These are phyloP conservation scores for Komagataea norvegica DNA, from an alignment of 1,139 yeast species.

Conservation along the genomic window DNA sequence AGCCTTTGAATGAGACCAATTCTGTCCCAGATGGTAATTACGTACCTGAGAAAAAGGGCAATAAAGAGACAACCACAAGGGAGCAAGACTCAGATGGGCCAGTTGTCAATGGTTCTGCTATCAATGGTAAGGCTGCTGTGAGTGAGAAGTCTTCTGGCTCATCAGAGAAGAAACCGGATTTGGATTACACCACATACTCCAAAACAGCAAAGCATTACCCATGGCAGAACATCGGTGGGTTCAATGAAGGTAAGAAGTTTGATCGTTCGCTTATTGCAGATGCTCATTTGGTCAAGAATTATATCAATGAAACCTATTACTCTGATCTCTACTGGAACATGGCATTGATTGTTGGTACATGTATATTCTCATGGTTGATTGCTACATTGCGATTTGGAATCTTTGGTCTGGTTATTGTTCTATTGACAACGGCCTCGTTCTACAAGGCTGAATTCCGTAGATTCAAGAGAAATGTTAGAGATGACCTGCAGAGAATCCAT, in stretches of 20 bases:
- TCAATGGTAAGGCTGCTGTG: not conserved
- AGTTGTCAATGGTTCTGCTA: not conserved
- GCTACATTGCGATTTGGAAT: conserved; percentile 56
- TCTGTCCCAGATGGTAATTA: not conserved
- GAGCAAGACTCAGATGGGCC: too few relatives aligned
- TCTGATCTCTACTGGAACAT: conserved; percentile 74
- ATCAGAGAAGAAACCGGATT: not conserved
- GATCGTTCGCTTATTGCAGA: conserved; percentile 24
- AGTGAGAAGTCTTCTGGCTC: too few relatives aligned
- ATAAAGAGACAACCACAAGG: not conserved
- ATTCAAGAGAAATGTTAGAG: conserved; percentile 65
- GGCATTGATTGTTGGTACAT: conserved; percentile 59
- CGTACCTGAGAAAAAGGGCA: not conserved
- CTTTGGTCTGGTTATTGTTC: conserved; percentile 50
- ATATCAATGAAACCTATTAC: conserved; percentile 61
- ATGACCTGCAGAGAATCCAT: conserved; percentile 61
- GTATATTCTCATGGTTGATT: conserved; percentile 63
- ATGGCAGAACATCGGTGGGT: conserved; percentile 42
- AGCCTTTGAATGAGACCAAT: not conserved
- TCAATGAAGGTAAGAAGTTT: conserved; percentile 29
- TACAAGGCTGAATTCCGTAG: conserved; percentile 69
- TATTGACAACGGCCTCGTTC: conserved; percentile 58
- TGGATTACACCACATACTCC: not conserved
- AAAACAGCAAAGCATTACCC: conserved; percentile 26
- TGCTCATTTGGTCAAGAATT: conserved; percentile 43